Evolutionary conservation across 192 early-diverging fungal genomes (phyloP), one percentile per base, ranked within the genome.

Genomic region (Jimgerdemannia flammicorona): DNA sequence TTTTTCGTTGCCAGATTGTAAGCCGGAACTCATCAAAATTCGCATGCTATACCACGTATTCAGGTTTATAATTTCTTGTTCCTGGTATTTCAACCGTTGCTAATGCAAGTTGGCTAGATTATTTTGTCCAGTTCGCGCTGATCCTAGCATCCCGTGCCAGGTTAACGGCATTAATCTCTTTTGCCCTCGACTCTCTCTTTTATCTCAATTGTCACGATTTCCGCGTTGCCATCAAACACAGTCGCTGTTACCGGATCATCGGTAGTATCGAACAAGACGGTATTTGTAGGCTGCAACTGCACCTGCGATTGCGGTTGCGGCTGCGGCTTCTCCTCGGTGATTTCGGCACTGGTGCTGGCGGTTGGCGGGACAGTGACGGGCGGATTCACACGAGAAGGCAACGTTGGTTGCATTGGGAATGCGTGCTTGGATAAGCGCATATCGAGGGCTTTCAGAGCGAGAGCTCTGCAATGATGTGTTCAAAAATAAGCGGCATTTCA

Each of bases 371-470:
- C 63, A 6, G 39, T 59, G 54, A 19, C 40, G 59, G 17, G 39
- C 9, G 9, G 19, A 39, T 39, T 40, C 59, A 64, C 19, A 42
- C 40, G 6, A 73, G 72, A 64, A 10, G 72, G 67, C 9, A 43
- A 43, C 10, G 72, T 73, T 29, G 29, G 29, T 17, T 64, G 67
- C 40, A 67, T 43, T 39, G 74, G 74, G 44, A 2, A 40, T 17
- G 66, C 67, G 54, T 70, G 69, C 40, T 76, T 75, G 3, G 81
- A 83, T 66, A 93, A 75, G 68, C 87, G 81, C 84, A 86, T 85
- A 73, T 92, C 89, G 66, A 92, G 76, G 59, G 89, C 89, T 77
- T 87, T 85, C 41, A 92, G 79, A 40, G 92, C 91, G 73, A 92
- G 70, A 8, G 91, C 87, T 73, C 90, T 91, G 76, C 9, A 72